Percentiles rank a stretch among this genome's conserved stretches.
phyloP scores from a whole-genome alignment of 2,329 filamentous ascomycete species.

The Aspergillus fructus region DNA sequence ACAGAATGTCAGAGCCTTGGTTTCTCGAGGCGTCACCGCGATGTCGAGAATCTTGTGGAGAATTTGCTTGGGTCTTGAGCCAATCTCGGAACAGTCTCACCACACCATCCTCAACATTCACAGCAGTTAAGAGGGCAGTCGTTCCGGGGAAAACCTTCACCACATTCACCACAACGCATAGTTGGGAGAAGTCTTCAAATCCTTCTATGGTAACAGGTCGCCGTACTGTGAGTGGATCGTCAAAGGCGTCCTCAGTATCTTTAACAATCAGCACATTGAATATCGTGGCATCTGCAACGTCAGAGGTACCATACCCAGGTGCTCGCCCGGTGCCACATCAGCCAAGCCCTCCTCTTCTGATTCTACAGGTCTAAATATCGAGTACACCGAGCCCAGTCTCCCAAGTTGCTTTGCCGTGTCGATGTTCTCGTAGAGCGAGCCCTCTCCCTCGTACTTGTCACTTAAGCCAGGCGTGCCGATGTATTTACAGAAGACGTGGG shows the following conservation, averaged over 20 bases:
- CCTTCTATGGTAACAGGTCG: constrained; percentile 66
- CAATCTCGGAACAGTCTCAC: constrained; percentile 72
- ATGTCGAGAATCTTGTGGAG: not conserved
- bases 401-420: constrained; percentile 36
- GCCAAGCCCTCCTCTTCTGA: constrained; percentile 45
- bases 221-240: constrained; percentile 42
- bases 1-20: constrained; percentile 55
- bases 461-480: constrained; percentile 63
- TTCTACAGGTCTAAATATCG: constrained; percentile 66
- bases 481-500: constrained; percentile 68
- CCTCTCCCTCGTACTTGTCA: constrained; percentile 39
- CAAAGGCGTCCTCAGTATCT: constrained; percentile 1
- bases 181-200: constrained; percentile 71
- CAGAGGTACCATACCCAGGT: not conserved
- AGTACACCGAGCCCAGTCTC: constrained; percentile 61
- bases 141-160: constrained; percentile 63
- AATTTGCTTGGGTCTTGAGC: constrained; percentile 52
- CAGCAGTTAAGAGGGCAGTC: constrained; percentile 63
- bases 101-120: constrained; percentile 66
- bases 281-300: not conserved
- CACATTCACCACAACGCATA: constrained; percentile 67
- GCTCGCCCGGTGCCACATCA: not conserved
- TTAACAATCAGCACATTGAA: constrained; percentile 12
- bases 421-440: constrained; percentile 37
- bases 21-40: constrained; percentile 12